Evolutionary conservation across 2,329 filamentous ascomycete genomes (phyloP), one percentile per base, ranked within the genome.

Genomic region (Diaporthe amygdali): DNA sequence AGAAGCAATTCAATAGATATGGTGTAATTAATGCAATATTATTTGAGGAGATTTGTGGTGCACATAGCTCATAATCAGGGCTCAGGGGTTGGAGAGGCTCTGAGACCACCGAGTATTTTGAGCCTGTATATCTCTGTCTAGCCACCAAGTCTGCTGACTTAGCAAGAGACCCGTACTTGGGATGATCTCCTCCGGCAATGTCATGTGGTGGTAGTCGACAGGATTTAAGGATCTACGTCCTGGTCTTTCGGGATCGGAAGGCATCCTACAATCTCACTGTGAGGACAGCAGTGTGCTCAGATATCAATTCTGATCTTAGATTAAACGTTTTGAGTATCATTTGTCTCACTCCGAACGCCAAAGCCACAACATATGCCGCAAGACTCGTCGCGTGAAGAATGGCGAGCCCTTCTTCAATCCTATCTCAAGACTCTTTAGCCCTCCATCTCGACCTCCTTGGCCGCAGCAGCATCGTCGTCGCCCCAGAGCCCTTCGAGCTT

Each of bases 401-500:
- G 46, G 2, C 5, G 10, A 7, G 12, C 20, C 7, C n/a, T 41
- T 20, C 37, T 15, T 22, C 27, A 25, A 22, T 25, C 6, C 22
- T 17, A 32, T 15, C 32, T 14, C 30, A 22, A 25, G n/a, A 12
- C 8, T 32, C 27, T n/a, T 75, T 82, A 88, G 77, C 87, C 84
- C 79, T 87, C 82, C 88, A 90, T 90, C 66, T 82, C 84, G 70
- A 88, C 86, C 5, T 74, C 83, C 9, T 77, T 78, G 22, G 70
- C 78, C 39, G 73, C 78, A 37, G 73, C 78, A 41, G 70, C 77
- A n/a, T 75, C 78, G 25, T 76, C 90, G 79, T 94, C 91, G 14
- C 94, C 95, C 93, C 94, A 98, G 17, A 99, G 84, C 2, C 94
- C 96, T 73, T 98, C 96, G 10, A 99, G 87, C 85, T 96, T 95